phyloP scores from a whole-genome alignment of 345 rosid species.

The Heritiera littoralis region DNA sequence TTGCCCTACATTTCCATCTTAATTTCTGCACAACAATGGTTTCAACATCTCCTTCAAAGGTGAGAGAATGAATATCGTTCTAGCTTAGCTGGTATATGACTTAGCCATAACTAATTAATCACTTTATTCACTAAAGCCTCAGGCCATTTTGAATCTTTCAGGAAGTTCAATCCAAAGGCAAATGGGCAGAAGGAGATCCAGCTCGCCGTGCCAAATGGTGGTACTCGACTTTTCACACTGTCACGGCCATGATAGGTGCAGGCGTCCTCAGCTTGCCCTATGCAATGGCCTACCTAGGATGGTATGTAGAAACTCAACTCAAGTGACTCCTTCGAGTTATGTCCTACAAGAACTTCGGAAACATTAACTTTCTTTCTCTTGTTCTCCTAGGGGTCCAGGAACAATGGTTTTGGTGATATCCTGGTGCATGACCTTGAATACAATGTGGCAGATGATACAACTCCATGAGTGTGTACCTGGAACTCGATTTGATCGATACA shows the following conservation, averaged over 20 bases:
- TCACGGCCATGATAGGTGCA: constrained; percentile 98
- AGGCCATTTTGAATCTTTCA: constrained; percentile 27
- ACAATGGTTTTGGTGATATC: not conserved
- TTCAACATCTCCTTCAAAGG: constrained; percentile 61
- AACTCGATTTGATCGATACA: constrained; percentile 82
- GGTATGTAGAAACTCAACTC: constrained; percentile 41
- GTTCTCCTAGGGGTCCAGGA: not conserved
- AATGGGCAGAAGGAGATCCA: constrained; percentile 35
- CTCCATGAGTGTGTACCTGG: constrained; percentile 94
- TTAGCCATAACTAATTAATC: not conserved
- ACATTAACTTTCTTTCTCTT: not conserved
- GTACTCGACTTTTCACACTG: constrained; percentile 91
- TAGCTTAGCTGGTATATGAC: not conserved
- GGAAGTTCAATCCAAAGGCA: constrained; percentile 39
- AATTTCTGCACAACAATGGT: constrained; percentile 43
- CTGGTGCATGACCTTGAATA: constrained; percentile 88
- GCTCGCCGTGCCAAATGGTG: constrained; percentile 90
- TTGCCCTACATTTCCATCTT: constrained; percentile 13
- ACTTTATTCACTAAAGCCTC: not conserved
- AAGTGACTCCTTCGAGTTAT: not conserved
- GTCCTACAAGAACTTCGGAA: not conserved
- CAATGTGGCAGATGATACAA: constrained; percentile 97
- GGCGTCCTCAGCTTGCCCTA: constrained; percentile 95
- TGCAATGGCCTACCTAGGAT: constrained; percentile 97
- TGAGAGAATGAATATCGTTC: not conserved